Base-by-base conservation (phyloP, 1,284 basidiomycete species). In the Mrakiaceae sp. region DNA sequence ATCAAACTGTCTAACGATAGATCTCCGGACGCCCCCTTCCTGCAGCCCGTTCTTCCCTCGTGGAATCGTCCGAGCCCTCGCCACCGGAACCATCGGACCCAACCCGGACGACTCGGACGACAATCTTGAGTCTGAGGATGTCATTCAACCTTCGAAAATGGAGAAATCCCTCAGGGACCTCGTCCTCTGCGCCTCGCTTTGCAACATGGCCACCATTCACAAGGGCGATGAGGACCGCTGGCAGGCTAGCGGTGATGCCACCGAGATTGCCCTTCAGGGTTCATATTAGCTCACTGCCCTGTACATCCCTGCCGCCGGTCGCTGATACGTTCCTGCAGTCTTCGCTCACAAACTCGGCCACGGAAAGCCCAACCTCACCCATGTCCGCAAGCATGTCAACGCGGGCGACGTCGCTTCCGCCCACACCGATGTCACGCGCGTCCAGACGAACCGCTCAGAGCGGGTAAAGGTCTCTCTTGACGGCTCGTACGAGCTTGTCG, bases 201-300 rank as follows among this genome's bases (percentile, higher is more conserved):
- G 79, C 71, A 81, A 79, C 72, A 76, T 78, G 68, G 79, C 80
- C 10, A 78, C 76, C 2, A 72, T 81, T 10, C 72, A 74, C 62
- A 68, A 69, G 10, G 74, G 69, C 7, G 74, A 69, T 50, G 76
- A 79, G 12, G 81, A 80, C 39, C 75, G 79, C 64, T 87, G 85
- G 85, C 80, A 81, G 51, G 82, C 84, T 0, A 82, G 83, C 56
- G 86, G 86, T 44, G 86, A 87, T 70, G 83, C 85, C 1, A 87
- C 86, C 14, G 78, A 62, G 42, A 52, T 47, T 49, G 40, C 56
- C 8, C 58, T 54, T 43, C 56, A 53, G 39, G 56, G 51, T 61
- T 7, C 6, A 7, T 54, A 12, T 2, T 9, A 27, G 1, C 27
- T 27, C 2, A 27, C 1, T 27, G 2, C 2, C 27, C 27, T 27